Evolutionary conservation across 345 rosid genomes (phyloP).

Genomic region (Gossypium mustelinum): DNA sequence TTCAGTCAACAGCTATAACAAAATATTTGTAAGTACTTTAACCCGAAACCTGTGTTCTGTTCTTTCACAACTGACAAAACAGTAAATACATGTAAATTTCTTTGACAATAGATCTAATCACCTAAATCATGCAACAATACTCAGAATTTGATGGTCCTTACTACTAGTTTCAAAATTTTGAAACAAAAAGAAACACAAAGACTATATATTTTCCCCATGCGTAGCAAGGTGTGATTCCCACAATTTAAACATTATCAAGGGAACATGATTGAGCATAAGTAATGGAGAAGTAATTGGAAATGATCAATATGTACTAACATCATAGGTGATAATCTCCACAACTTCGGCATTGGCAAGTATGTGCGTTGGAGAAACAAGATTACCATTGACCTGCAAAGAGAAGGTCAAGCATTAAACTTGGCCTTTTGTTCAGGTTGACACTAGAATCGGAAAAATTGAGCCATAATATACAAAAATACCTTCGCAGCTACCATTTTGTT

Average conservation of each 20-base stretch:
- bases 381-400: slow-evolving; percentile 85
- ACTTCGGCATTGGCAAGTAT: slow-evolving; percentile 96
- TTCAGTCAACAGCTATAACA: not conserved
- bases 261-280: not conserved
- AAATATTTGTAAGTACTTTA: not conserved
- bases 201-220: not conserved
- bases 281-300: slow-evolving; percentile 14
- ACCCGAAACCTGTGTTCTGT: not conserved
- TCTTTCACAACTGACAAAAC: not conserved
- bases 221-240: not conserved
- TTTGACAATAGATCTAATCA: not conserved
- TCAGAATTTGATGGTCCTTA: not conserved
- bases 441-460: not conserved
- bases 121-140: not conserved
- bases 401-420: slow-evolving; percentile 15
- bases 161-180: not conserved
- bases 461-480: slow-evolving; percentile 40
- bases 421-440: not conserved
- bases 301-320: slow-evolving; percentile 48
- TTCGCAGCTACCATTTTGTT: slow-evolving; percentile 98
- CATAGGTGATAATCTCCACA: slow-evolving; percentile 89
- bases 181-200: not conserved
- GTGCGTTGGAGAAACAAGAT: slow-evolving; percentile 78
- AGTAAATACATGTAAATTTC: not conserved
- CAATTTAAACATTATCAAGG: not conserved